These are phyloP conservation scores for Gossypium arboreum DNA, from an alignment of 345 rosid species.

Conservation along the genomic window DNA sequence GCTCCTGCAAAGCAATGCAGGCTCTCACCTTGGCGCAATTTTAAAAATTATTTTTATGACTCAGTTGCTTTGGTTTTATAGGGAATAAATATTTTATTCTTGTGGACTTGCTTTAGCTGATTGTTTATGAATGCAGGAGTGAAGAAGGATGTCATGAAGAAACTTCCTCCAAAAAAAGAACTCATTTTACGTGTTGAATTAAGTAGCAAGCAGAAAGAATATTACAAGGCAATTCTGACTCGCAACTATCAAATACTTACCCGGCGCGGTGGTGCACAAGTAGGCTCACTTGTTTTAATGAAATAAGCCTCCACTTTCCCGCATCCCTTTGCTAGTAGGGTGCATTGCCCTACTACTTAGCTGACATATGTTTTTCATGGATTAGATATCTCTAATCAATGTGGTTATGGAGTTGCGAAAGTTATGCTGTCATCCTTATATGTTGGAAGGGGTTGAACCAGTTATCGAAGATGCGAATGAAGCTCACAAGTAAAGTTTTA, in stretches of 20 bases:
- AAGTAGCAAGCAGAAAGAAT: conserved; percentile 92
- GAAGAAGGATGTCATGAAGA: conserved; percentile 98
- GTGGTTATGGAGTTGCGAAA: conserved; percentile 99
- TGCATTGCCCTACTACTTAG: conserved; percentile 2
- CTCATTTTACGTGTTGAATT: conserved; percentile 94
- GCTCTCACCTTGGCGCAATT: not conserved
- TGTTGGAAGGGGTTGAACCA: conserved; percentile 96
- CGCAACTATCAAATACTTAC: conserved; percentile 92
- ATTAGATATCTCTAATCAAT: conserved; percentile 89
- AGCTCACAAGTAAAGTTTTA: conserved; percentile 58
- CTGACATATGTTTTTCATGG: conserved; percentile 24
- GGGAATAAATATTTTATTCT: not conserved
- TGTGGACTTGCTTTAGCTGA: not conserved
- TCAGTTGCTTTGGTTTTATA: not conserved
- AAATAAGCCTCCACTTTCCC: conserved; percentile 6
- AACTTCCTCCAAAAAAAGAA: conserved; percentile 97
- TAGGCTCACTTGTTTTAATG: conserved; percentile 26
- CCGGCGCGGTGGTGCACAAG: conserved; percentile 95
- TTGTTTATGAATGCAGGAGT: conserved; percentile 61
- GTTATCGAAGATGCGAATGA: conserved; percentile 58
- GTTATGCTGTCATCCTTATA: conserved; percentile 97
- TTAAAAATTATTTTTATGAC: not conserved
- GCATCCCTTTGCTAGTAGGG: not conserved
- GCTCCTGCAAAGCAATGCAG: not conserved
- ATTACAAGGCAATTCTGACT: conserved; percentile 93